phyloP scores from a whole-genome alignment of 805 yeast genomes.

The Kodamaea sagamina region DNA sequence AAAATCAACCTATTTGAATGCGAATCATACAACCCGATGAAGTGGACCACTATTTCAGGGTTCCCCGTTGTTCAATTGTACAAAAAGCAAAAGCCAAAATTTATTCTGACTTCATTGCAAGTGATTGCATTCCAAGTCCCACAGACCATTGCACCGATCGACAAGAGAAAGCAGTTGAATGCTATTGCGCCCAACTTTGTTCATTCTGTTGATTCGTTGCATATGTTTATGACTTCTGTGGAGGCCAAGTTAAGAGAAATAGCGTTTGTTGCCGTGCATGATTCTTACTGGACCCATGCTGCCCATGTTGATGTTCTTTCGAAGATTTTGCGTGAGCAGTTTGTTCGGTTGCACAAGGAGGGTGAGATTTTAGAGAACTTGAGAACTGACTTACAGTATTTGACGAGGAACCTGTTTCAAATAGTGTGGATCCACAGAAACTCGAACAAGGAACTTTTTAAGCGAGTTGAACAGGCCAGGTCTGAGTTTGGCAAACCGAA shows the following conservation, averaged over 20 bases:
- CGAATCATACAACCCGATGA: constrained; percentile 34
- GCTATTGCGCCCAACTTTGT: constrained; percentile 47
- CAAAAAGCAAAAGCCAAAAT: constrained; percentile 17
- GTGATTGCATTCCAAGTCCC: constrained; percentile 21
- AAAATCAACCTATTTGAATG: constrained; percentile 22
- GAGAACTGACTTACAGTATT: constrained; percentile 27
- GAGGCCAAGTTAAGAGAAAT: constrained; percentile 22
- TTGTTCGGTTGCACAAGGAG: constrained; percentile 34
- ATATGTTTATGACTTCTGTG: constrained; percentile 38
- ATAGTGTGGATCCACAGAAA: constrained; percentile 32
- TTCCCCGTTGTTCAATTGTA: constrained; percentile 45
- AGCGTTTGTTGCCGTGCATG: constrained; percentile 43
- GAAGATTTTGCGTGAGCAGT: constrained; percentile 32
- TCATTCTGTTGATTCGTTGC: constrained; percentile 45
- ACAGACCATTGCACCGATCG: constrained; percentile 25
- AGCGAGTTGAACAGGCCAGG: constrained; percentile 13
- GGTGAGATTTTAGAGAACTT: constrained; percentile 26
- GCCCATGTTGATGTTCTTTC: constrained; percentile 30
- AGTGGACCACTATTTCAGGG: constrained; percentile 45
- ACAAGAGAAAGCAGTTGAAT: constrained; percentile 32
- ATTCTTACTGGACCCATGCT: constrained; percentile 47
- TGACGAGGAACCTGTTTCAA: constrained; percentile 29
- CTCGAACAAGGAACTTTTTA: constrained; percentile 14
- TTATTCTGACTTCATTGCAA: constrained; percentile 27
- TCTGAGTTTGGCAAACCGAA: background rate